These are phyloP conservation scores for Myriosclerotinia duriaeana DNA, from an alignment of 2,329 filamentous ascomycete species.

Conservation along the genomic window DNA sequence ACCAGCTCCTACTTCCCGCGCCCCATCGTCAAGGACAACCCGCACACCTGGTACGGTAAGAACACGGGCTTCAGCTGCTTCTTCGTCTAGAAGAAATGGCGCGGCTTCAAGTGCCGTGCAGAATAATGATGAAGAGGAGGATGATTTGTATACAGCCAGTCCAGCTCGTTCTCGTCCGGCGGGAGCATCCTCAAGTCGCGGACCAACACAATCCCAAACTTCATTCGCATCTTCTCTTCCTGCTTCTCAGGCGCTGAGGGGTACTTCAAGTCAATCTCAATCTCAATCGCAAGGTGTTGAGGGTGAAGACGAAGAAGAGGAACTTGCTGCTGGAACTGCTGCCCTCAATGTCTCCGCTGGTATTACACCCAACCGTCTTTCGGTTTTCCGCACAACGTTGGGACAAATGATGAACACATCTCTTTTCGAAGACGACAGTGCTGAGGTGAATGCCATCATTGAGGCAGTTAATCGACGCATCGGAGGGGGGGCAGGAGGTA, in stretches of 20 bases:
- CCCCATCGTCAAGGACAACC: constrained; percentile 40
- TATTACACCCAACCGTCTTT: constrained; percentile 58
- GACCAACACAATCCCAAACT: constrained; percentile 39
- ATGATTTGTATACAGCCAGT: constrained; percentile 42
- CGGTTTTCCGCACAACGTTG: constrained; percentile 74
- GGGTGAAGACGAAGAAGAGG: constrained; percentile 33
- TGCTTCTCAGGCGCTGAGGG: constrained; percentile 38
- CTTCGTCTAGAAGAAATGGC: constrained; percentile 36
- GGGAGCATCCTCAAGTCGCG: constrained; percentile 16
- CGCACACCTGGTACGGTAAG: constrained; percentile 40
- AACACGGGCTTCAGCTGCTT: constrained; percentile 32
- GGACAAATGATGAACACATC: constrained; percentile 79
- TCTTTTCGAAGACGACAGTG: constrained; percentile 85
- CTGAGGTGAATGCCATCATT: constrained; percentile 72
- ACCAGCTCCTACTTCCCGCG: constrained; percentile 29
- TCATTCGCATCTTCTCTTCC: constrained; percentile 45
- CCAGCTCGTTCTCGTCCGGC: constrained; percentile 32
- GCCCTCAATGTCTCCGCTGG: constrained; percentile 34
- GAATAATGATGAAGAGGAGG: constrained; percentile 44
- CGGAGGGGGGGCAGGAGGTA: constrained; percentile 50
- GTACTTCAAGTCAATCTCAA: constrained; percentile 34
- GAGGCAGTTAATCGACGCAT: constrained; percentile 75
- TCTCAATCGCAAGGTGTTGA: constrained; percentile 15
- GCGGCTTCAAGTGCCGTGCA: constrained; percentile 22
- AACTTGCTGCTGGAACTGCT: constrained; percentile 31